Conservation (phyloP, 257 asterid species). For the Solanum sitiens region DNA sequence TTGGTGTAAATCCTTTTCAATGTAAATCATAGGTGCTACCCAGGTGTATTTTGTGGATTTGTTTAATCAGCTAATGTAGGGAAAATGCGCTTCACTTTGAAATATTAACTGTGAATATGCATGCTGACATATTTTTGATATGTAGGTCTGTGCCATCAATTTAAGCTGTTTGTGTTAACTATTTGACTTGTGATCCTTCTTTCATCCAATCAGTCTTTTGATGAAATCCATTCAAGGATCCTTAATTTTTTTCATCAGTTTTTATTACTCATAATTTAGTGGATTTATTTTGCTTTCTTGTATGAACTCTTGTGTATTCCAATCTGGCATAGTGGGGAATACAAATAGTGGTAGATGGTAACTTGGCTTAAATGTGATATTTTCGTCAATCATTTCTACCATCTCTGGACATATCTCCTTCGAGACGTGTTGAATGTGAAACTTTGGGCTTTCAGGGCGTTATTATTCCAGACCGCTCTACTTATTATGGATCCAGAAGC, state of each 20-base stretch:
- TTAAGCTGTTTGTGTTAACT: neutral
- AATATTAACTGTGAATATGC: neutral
- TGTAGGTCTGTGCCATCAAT: neutral
- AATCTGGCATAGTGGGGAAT: neutral
- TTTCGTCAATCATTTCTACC: neutral
- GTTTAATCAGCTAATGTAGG: neutral
- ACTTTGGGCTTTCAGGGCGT: conserved; percentile 31
- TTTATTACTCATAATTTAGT: neutral
- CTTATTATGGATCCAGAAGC: conserved; percentile 42
- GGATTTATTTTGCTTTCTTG: neutral
- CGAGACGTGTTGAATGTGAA: neutral
- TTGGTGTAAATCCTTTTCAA: neutral
- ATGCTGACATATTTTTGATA: neutral
- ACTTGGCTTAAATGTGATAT: neutral
- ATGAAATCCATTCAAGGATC: neutral
- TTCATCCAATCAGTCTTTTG: neutral
- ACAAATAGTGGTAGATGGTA: neutral
- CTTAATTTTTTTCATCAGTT: neutral
- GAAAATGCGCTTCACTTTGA: neutral
- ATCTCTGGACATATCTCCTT: neutral
- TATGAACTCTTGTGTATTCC: neutral
- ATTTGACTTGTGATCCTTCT: neutral
- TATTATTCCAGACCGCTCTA: conserved; percentile 28
- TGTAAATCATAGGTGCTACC: neutral
- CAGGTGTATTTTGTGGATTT: neutral